Evolutionary conservation across 2,329 filamentous ascomycete species (phyloP).

Genomic region (Furcasterigmium sp.): DNA sequence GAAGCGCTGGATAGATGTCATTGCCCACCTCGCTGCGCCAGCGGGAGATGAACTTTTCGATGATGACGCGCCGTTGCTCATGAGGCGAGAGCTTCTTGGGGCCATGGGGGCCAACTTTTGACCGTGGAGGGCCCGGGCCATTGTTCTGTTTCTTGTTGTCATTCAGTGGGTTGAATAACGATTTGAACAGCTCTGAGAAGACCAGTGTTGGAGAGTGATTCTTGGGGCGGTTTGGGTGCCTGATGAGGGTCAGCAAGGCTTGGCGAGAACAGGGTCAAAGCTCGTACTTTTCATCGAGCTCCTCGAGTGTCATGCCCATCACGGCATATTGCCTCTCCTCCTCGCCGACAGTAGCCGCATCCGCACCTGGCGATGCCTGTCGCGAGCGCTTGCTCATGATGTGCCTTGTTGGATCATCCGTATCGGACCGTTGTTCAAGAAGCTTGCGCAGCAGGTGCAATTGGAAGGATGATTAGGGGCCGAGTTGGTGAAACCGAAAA

Average conservation of each 20-base stretch:
- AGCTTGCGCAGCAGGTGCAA: no score
- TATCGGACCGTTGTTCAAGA: no score
- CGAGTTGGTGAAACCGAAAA: no score
- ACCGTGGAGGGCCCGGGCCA: slow-evolving; percentile 36
- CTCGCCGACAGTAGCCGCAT: slow-evolving; percentile 40
- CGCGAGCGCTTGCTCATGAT: no score
- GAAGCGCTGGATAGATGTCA: slow-evolving; percentile 89
- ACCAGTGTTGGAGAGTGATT: slow-evolving; percentile 76
- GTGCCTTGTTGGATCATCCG: slow-evolving; percentile 32
- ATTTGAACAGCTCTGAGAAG: slow-evolving; percentile 73
- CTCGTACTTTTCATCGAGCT: slow-evolving; percentile 38
- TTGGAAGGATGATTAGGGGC: no score
- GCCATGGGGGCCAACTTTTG: slow-evolving; percentile 56
- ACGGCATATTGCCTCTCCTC: slow-evolving; percentile 46
- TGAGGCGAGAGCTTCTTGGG: slow-evolving; percentile 59
- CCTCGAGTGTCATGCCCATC: slow-evolving; percentile 30
- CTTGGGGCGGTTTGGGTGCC: slow-evolving; percentile 75
- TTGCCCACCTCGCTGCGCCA: slow-evolving; percentile 87
- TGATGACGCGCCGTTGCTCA: slow-evolving; percentile 74
- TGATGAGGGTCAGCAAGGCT: slow-evolving; percentile 30
- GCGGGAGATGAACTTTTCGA: slow-evolving; percentile 76
- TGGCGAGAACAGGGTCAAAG: not conserved
- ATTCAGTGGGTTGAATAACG: slow-evolving; percentile 74
- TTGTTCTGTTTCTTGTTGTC: slow-evolving; percentile 70
- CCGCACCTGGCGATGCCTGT: no score